phyloP scores from a whole-genome alignment of 768 basidiomycete genomes.

The Boletales sp. region DNA sequence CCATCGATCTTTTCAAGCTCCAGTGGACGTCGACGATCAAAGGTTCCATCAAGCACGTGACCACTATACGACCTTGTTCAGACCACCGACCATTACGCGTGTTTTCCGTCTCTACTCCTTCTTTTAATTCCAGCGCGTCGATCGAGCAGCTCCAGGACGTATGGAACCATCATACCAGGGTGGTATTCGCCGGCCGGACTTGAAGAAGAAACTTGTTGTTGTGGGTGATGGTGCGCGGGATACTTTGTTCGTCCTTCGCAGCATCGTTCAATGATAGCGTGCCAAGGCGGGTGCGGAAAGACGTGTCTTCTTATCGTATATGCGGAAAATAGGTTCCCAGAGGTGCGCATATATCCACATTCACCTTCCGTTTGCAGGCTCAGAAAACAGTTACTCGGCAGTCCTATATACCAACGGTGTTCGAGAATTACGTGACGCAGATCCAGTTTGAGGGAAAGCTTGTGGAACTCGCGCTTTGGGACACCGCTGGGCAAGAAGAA shows the following conservation, averaged over 20 bases:
- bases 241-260: constrained; percentile 23
- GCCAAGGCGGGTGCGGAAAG: constrained; percentile 80
- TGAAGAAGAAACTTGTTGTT: constrained; percentile 85
- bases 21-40: background rate
- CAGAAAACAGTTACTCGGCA: constrained; percentile 30
- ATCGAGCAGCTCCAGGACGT: background rate
- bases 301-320: constrained; percentile 96
- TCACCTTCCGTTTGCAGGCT: constrained; percentile 10
- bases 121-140: background rate
- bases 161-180: constrained; percentile 28
- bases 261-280: constrained; percentile 23
- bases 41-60: constrained; percentile 14
- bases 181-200: constrained; percentile 58
- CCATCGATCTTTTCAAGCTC: too few species aligned
- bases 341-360: constrained; percentile 50
- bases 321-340: constrained; percentile 93
- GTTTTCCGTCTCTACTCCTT: constrained; percentile 1
- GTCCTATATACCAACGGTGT: constrained; percentile 92
- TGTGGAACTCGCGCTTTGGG: constrained; percentile 96
- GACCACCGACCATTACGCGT: background rate
- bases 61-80: background rate
- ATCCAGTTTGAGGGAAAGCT: constrained; percentile 84
- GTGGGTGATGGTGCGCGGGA: constrained; percentile 74
- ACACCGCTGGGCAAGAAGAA: constrained; percentile 96
- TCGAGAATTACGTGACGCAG: constrained; percentile 90